These are phyloP conservation scores for Kazachstania sp. DNA, from an alignment of 1,139 yeast genomes.

Conservation along the genomic window DNA sequence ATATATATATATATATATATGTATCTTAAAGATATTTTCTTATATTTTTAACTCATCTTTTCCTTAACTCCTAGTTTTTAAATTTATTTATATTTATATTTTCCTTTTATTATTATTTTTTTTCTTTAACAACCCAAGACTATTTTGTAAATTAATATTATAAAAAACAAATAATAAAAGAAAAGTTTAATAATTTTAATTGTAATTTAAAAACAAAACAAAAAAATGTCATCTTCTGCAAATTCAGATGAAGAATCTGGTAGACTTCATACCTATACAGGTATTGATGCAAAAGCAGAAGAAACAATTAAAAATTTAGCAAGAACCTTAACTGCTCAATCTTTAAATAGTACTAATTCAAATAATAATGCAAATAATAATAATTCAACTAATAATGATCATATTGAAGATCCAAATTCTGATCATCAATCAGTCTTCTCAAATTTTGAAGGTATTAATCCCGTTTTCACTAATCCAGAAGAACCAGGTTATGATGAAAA, in stretches of 20 bases:
- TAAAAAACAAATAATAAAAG: too few relatives aligned
- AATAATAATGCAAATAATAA: neutral
- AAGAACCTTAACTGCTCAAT: constrained; percentile 9
- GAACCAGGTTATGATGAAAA: too few relatives aligned
- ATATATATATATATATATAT: too few relatives aligned
- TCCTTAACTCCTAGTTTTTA: too few relatives aligned
- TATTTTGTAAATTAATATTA: neutral
- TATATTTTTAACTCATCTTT: too few relatives aligned
- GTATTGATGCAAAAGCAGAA: neutral
- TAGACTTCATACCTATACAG: constrained; percentile 8
- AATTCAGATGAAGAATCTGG: constrained; percentile 4
- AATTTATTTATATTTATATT: too few relatives aligned
- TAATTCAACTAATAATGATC: neutral
- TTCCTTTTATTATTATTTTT: too few relatives aligned
- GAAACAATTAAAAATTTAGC: constrained; percentile 4
- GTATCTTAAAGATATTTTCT: too few relatives aligned
- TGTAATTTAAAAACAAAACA: neutral
- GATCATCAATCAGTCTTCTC: neutral
- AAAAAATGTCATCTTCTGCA: constrained; percentile 1
- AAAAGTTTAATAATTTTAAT: neutral
- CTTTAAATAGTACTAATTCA: neutral
- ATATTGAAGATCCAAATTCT: too few relatives aligned
- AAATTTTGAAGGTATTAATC: constrained; percentile 13
- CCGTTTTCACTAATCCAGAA: constrained; percentile 23
- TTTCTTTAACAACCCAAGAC: neutral